phyloP scores from a whole-genome alignment of 2,329 filamentous ascomycete genomes.

The Pyrenochaeta sp. region DNA sequence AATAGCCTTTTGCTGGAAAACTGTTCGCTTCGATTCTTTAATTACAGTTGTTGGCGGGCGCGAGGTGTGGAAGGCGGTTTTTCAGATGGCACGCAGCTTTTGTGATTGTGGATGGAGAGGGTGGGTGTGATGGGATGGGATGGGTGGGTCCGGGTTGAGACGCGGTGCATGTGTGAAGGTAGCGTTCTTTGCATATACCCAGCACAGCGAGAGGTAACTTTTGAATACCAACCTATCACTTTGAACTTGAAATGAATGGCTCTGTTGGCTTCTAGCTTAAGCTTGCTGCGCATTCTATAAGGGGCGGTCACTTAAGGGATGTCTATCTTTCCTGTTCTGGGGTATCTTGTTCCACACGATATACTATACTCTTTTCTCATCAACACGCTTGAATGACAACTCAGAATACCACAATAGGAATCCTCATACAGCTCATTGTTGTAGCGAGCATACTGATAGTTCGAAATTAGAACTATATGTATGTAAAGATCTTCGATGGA shows the following conservation, averaged over 20 bases:
- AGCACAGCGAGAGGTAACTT: not conserved
- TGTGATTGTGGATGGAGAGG: not conserved
- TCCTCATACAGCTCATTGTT: too few species aligned
- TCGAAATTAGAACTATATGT: too few species aligned
- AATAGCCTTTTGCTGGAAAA: not conserved
- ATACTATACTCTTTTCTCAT: too few species aligned
- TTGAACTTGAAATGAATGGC: not conserved
- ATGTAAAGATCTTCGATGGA: too few species aligned
- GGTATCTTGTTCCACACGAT: too few species aligned
- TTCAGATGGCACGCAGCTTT: not conserved
- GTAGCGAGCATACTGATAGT: too few species aligned
- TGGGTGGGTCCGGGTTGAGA: not conserved
- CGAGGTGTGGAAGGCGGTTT: not conserved
- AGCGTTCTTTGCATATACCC: not conserved
- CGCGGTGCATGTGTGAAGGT: not conserved
- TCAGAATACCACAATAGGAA: too few species aligned
- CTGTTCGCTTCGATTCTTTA: not conserved
- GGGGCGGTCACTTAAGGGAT: too few species aligned
- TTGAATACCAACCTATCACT: not conserved
- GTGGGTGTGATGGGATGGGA: not conserved
- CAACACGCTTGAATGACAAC: too few species aligned
- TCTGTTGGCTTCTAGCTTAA: too few species aligned
- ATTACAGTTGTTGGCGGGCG: not conserved
- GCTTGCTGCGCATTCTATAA: too few species aligned
- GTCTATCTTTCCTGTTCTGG: too few species aligned